Base-by-base conservation (phyloP, 768 basidiomycete species). In the Lentinus tigrinus region DNA sequence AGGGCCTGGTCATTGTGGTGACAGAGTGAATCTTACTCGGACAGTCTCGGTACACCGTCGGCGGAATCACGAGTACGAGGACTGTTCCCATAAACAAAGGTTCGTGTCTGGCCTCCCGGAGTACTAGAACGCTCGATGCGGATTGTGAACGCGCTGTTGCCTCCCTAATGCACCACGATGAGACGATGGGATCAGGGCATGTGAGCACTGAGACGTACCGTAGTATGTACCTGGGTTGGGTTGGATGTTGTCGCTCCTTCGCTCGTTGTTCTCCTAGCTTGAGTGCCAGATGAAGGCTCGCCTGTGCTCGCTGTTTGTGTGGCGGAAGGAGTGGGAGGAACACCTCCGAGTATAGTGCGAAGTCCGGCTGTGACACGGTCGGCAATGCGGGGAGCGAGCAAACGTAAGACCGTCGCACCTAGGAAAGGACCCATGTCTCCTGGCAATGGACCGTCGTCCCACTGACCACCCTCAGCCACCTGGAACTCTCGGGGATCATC, bases 401-500 rank as follows among this genome's bases (percentile, higher is more conserved):
- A 9, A 16, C 8, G 27, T 24, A 43, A 24, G 39, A 7, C 27
- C 49, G 17, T 66, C 69, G 60, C 60, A 85, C 87, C 63, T 2
- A 89, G 61, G 59, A 88, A 77, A 5, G 70, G 70, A 40, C 82
- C 81, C 26, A 85, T 61, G 9, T 58, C 57, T n/a, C 49, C 42
- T 2, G 63, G 61, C 8, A 70, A 59, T 6, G 61, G 47, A 16
- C 64, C 65, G 14, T 68, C 67, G 69, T 65, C 57, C 48, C 62
- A 53, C 16, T 52, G 52, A 71, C 73, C 27, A 63, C 49, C 60
- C 13, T 63, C 61, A 24, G 38, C 73, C 72, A 73, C 55, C 37
- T 81, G 79, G 68, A 88, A 91, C 39, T 79, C 73, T 47, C 91
- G 86, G 28, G 91, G 91, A 74, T 93, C 89, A 66, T 93, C 88